A percentile compares a stretch with the other conserved stretches of the same genome.
Conservation (phyloP, 1,284 basidiomycete genomes). For the Moesziomyces parantarcticus region DNA sequence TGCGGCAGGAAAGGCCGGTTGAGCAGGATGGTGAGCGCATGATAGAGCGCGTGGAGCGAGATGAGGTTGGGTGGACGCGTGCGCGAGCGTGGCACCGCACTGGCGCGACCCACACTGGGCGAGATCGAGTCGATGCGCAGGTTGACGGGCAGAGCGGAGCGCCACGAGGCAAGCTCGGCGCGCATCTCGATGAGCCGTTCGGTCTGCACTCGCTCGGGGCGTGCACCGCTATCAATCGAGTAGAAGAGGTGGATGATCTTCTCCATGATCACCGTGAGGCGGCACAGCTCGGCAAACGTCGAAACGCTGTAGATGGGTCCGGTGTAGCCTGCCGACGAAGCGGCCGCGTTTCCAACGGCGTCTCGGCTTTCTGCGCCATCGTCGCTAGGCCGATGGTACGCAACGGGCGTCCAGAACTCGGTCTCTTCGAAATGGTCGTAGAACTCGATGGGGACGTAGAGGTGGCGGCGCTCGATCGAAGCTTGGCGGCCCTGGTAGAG, state of each 20-base stretch:
- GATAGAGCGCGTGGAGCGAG: conserved; percentile 62
- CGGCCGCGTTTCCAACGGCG: too few relatives aligned
- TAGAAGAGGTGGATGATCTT: conserved; percentile 19
- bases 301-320: conserved; percentile 58
- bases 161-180: conserved; percentile 35
- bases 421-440: conserved; percentile 63
- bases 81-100: conserved; percentile 4
- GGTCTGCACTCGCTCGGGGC: conserved; percentile 26
- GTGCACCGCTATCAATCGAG: conserved; percentile 17
- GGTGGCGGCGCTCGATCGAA: conserved; percentile 45
- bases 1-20: conserved; percentile 65
- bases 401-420: conserved; percentile 64
- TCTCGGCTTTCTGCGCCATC: not conserved
- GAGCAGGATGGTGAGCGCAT: conserved; percentile 61
- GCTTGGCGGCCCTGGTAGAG: conserved; percentile 64
- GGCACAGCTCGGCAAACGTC: conserved; percentile 60
- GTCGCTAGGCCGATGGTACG: conserved; percentile 31
- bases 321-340: conserved; percentile 34
- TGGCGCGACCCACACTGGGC: conserved; percentile 17
- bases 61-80: conserved; percentile 61
- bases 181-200: conserved; percentile 54
- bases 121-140: conserved; percentile 39
- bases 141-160: conserved; percentile 26
- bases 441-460: conserved; percentile 60
- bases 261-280: conserved; percentile 61